These are phyloP conservation scores for Vitis labrusca DNA, from an alignment of 164 flowering plant species.

Conservation along the genomic window DNA sequence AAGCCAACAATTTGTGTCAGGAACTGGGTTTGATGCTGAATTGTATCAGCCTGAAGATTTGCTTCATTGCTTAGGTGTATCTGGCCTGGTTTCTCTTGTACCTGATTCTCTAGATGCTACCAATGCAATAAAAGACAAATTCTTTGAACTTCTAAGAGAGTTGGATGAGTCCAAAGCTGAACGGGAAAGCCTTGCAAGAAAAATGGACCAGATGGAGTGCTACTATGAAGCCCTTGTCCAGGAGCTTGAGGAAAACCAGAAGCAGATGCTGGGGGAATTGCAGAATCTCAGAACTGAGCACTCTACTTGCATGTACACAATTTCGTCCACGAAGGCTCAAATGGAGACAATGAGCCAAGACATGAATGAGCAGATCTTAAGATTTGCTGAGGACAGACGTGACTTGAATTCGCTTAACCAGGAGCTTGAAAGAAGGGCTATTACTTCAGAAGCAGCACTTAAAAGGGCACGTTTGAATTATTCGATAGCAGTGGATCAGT, in stretches of 20 bases:
- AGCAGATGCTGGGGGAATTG: constrained; percentile 79
- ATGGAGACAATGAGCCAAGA: constrained; percentile 68
- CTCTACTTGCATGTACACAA: constrained; percentile 63
- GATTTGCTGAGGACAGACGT: constrained; percentile 54
- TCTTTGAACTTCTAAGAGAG: constrained; percentile 67
- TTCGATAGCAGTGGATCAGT: constrained; percentile 75
- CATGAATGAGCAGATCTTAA: constrained; percentile 55
- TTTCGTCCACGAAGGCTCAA: constrained; percentile 64
- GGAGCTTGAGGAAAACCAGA: constrained; percentile 95
- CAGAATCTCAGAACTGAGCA: constrained; percentile 84
- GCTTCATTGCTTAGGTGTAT: constrained; percentile 33
- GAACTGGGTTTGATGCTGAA: constrained; percentile 35
- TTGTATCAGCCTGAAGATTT: constrained; percentile 45
- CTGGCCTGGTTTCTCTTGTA: constrained; percentile 38
- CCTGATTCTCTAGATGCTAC: constrained; percentile 41
- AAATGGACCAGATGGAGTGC: constrained; percentile 95
- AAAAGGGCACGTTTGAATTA: constrained; percentile 80
- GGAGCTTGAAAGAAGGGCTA: constrained; percentile 83
- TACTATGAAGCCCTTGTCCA: constrained; percentile 91
- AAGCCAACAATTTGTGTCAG: constrained; percentile 25
- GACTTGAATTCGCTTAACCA: constrained; percentile 56
- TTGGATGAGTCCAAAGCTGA: constrained; percentile 81
- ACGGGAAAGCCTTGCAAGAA: constrained; percentile 55
- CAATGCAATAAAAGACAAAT: constrained; percentile 47
- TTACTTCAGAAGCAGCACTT: constrained; percentile 76